A percentile compares a stretch with the other conserved stretches of the same genome.
phyloP scores from a whole-genome alignment of 1,284 basidiomycete species.

The Inonotus obliquus region DNA sequence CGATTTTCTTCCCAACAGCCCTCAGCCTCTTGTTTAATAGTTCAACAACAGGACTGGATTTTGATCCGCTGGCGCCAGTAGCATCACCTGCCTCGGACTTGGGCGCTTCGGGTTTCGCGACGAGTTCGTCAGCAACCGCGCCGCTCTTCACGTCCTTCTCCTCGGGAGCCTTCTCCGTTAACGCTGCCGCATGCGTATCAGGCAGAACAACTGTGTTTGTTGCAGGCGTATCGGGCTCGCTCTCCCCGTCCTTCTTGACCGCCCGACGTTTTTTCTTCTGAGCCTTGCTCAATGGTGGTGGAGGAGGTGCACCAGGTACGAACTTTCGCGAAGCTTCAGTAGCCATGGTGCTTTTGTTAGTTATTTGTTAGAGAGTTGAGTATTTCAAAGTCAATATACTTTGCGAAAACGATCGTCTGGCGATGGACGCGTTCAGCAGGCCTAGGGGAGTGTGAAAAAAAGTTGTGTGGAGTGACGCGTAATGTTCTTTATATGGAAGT shows the following conservation, averaged over 20 bases:
- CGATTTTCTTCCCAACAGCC: slow-evolving; percentile 78
- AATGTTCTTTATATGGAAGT: not conserved
- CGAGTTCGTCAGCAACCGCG: slow-evolving; percentile 42
- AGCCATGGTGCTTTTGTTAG: not conserved
- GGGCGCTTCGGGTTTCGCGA: slow-evolving; percentile 31
- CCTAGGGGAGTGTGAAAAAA: not conserved
- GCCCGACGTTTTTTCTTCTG: slow-evolving; percentile 68
- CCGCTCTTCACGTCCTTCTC: slow-evolving; percentile 44
- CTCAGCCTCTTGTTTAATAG: slow-evolving; percentile 75
- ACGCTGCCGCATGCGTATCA: slow-evolving; percentile 43
- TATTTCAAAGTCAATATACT: not conserved
- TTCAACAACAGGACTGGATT: slow-evolving; percentile 68
- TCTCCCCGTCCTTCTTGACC: slow-evolving; percentile 36
- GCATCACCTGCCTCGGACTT: slow-evolving; percentile 40
- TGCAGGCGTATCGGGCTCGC: slow-evolving; percentile 30
- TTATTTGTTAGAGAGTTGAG: not conserved
- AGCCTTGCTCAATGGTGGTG: slow-evolving; percentile 47
- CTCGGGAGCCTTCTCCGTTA: slow-evolving; percentile 47
- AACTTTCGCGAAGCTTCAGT: slow-evolving; percentile 24
- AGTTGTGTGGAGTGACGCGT: slow-evolving; percentile 5
- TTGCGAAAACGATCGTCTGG: not conserved
- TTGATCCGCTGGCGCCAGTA: slow-evolving; percentile 43
- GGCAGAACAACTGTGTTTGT: slow-evolving; percentile 37
- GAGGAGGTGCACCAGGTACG: slow-evolving; percentile 69
- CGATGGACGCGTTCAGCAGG: not conserved